Base-by-base conservation (phyloP, 768 basidiomycete genomes). In the Naganishia vaughanmartiniae region DNA sequence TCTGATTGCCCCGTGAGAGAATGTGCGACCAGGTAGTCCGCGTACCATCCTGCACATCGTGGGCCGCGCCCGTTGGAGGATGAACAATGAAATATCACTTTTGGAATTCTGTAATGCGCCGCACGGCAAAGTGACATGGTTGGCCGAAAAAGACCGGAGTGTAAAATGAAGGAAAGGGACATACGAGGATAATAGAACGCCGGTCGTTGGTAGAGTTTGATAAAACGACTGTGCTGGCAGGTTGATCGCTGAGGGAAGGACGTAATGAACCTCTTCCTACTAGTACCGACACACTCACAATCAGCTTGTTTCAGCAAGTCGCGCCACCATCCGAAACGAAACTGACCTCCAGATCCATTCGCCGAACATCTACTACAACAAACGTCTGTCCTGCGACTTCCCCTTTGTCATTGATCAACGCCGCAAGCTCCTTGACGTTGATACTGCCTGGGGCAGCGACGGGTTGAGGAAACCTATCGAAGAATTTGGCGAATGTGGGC, bases 141-240 rank as follows among this genome's bases (percentile, higher is more conserved):
- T 57, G 12, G 9, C 19, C 2, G 30, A 28, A 15, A 14, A 30
- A 9, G 31, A 15, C 11, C 54, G 11, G 28, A 12, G 33, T 5
- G 28, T 26, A 28, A n/a, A 19, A 66, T 10, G 12, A 11, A 36
- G 42, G 14, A 14, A 66, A 28, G 45, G n/a, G 54, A 46, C 55
- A 0, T 60, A 60, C 34, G 68, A 56, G 10, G 53, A 58, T 6
- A 69, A 31, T 7, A 45, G 45, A 6, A 12, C 17, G 12, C 67
- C 42, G 4, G 11, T 28, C 3, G 67, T 73, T 0, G 81, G 79
- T 0, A 84, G 76, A 0, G 83, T 81, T 21, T 78, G 81, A 65
- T 82, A 79, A 76, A 84, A 83, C 0, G 84, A 82, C 54, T 85
- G 84, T 0, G 84, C 84, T 14, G 84, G 84, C 0, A 84, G 78